Percentiles rank a stretch among this genome's conserved stretches.
phyloP scores from a whole-genome alignment of 1,139 yeast species.

The Suhomyces anneliseae region DNA sequence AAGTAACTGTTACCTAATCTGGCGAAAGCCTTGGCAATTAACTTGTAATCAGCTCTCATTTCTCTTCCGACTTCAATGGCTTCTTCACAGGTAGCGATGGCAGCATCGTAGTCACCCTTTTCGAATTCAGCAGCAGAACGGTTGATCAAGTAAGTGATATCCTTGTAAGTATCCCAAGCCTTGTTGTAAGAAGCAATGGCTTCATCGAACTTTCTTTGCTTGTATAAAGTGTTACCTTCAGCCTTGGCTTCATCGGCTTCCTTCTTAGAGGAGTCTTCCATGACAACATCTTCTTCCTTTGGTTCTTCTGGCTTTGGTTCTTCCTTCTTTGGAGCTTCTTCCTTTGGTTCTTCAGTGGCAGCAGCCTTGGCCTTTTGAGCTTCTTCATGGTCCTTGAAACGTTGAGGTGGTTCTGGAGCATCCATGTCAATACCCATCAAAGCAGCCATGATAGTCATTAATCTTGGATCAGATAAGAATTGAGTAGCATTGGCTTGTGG shows the following conservation, averaged over 20 bases:
- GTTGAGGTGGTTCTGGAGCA: slow-evolving; percentile 40
- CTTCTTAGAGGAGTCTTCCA: slow-evolving; percentile 36
- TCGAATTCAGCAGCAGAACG: slow-evolving; percentile 98
- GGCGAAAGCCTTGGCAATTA: slow-evolving; percentile 89
- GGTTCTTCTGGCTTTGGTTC: slow-evolving; percentile 15
- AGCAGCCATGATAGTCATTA: slow-evolving; percentile 86
- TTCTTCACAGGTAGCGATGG: slow-evolving; percentile 73
- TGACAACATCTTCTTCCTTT: slow-evolving; percentile 32
- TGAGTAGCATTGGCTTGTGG: slow-evolving; percentile 72
- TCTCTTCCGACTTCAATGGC: slow-evolving; percentile 93
- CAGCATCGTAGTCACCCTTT: slow-evolving; percentile 86
- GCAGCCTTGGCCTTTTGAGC: slow-evolving; percentile 14
- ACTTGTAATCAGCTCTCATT: slow-evolving; percentile 85
- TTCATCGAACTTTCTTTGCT: slow-evolving; percentile 84
- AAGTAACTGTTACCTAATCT: slow-evolving; percentile 83
- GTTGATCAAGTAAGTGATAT: slow-evolving; percentile 92
- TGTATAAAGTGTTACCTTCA: slow-evolving; percentile 84
- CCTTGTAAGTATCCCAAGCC: slow-evolving; percentile 83
- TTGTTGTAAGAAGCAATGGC: slow-evolving; percentile 83
- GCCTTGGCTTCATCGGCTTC: slow-evolving; percentile 81
- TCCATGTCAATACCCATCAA: slow-evolving; percentile 81
- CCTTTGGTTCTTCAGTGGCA: slow-evolving; percentile 6
- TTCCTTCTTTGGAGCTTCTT: slow-evolving; percentile 22
- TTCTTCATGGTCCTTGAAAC: slow-evolving; percentile 14
- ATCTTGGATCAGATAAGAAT: slow-evolving; percentile 74